These are phyloP conservation scores for Phaffomyces antillensis DNA, from an alignment of 805 yeast species.

Conservation along the genomic window DNA sequence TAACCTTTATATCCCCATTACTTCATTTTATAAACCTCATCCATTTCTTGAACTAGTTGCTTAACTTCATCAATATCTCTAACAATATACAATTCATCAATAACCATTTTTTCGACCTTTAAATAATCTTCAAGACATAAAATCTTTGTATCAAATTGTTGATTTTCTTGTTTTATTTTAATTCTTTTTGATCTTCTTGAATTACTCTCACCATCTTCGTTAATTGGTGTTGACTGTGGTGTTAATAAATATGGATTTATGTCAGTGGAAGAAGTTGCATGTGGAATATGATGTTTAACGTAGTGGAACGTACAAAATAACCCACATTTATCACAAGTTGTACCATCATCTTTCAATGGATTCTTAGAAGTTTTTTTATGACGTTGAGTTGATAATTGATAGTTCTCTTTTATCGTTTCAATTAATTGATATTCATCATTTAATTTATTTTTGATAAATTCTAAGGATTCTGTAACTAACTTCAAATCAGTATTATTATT, in stretches of 20 bases:
- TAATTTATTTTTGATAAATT: constrained; percentile 16
- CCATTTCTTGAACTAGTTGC: constrained; percentile 10
- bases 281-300: constrained; percentile 20
- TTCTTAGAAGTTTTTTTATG: constrained; percentile 1
- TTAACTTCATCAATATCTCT: constrained; percentile 15
- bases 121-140: constrained; percentile 22
- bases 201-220: constrained; percentile 4
- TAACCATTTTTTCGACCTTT: constrained; percentile 5
- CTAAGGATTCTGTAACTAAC: constrained; percentile 17
- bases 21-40: not conserved
- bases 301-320: constrained; percentile 32
- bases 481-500: constrained; percentile 16
- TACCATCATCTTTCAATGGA: constrained; percentile 20
- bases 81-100: constrained; percentile 11
- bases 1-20: not conserved
- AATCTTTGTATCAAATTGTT: constrained; percentile 3
- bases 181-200: constrained; percentile 20
- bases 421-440: constrained; percentile 17
- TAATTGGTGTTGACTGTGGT: constrained; percentile 18
- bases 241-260: constrained; percentile 11
- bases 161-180: constrained; percentile 13
- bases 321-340: constrained; percentile 29
- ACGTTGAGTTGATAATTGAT: constrained; percentile 6
- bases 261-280: too few species aligned
- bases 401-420: constrained; percentile 12